phyloP scores from a whole-genome alignment of 2,329 filamentous ascomycete genomes.

The Penicillium sp. region DNA sequence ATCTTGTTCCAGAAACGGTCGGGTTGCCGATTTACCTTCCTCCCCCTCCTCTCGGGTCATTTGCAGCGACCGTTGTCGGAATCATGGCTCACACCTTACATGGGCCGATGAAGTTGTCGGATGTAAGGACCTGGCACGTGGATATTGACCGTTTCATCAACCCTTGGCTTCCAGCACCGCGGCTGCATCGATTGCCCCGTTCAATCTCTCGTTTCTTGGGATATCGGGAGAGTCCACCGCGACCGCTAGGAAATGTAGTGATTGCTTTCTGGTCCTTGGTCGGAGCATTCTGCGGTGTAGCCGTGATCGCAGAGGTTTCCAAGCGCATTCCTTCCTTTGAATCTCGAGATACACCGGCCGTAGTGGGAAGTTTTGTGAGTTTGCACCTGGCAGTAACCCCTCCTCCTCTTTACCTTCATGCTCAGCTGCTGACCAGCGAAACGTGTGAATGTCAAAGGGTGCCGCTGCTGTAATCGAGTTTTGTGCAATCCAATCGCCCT shows the following conservation, averaged over 20 bases:
- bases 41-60: background rate
- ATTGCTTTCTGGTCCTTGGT: constrained; percentile 59
- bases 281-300: constrained; percentile 57
- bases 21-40: too few species aligned
- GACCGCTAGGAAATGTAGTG: constrained; percentile 51
- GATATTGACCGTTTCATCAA: constrained; percentile 75
- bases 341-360: constrained; percentile 49
- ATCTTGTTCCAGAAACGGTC: too few species aligned
- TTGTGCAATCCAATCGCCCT: constrained; percentile 63
- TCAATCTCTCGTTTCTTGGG: constrained; percentile 65
- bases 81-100: constrained; percentile 7
- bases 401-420: background rate
- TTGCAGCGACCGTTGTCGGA: background rate
- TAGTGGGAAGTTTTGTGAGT: constrained; percentile 67
- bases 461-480: constrained; percentile 72
- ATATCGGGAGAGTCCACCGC: constrained; percentile 42
- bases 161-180: constrained; percentile 60
- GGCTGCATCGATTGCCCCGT: constrained; percentile 58
- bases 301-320: constrained; percentile 54
- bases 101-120: constrained; percentile 11
- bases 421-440: background rate
- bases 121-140: constrained; percentile 47
- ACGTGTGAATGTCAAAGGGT: constrained; percentile 44
- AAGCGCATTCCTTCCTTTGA: constrained; percentile 51
- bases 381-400: too few species aligned